Percentiles rank a stretch among this genome's conserved stretches.
Conservation (phyloP, 345 rosid genomes). For the Citrus australasica region DNA sequence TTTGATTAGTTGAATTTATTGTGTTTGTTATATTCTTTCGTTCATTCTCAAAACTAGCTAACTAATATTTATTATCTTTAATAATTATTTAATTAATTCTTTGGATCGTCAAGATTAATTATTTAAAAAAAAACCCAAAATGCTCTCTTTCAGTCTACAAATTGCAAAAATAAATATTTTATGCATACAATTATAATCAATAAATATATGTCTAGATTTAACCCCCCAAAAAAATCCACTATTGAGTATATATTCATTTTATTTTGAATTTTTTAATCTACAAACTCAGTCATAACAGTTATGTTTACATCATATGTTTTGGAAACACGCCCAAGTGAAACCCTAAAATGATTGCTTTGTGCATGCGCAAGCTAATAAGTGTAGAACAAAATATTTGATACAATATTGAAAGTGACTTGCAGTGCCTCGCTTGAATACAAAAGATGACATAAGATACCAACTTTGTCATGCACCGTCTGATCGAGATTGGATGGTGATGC, state of each 20-base stretch:
- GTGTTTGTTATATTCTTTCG: no score
- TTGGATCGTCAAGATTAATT: no score
- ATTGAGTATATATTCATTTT: neutral
- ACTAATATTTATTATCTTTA: no score
- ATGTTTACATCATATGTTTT: neutral
- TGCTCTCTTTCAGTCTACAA: no score
- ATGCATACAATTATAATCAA: no score
- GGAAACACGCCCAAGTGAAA: constrained; percentile 10
- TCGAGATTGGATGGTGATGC: neutral
- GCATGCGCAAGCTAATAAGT: constrained; percentile 18
- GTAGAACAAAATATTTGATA: neutral
- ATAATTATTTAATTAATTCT: no score
- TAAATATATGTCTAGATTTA: no score
- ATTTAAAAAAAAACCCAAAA: no score
- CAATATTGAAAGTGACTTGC: neutral
- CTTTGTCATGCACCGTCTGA: constrained; percentile 7
- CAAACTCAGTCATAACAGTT: neutral
- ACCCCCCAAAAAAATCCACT: no score
- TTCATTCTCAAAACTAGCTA: no score
- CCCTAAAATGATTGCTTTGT: constrained; percentile 19
- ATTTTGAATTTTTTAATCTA: no score
- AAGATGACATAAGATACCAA: neutral
- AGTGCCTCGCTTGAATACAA: neutral
- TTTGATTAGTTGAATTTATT: neutral
- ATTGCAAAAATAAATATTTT: no score